Percentiles rank a stretch among this genome's conserved stretches.
Conservation (phyloP, 2,329 filamentous ascomycete genomes). For the Sporothrix protearum region DNA sequence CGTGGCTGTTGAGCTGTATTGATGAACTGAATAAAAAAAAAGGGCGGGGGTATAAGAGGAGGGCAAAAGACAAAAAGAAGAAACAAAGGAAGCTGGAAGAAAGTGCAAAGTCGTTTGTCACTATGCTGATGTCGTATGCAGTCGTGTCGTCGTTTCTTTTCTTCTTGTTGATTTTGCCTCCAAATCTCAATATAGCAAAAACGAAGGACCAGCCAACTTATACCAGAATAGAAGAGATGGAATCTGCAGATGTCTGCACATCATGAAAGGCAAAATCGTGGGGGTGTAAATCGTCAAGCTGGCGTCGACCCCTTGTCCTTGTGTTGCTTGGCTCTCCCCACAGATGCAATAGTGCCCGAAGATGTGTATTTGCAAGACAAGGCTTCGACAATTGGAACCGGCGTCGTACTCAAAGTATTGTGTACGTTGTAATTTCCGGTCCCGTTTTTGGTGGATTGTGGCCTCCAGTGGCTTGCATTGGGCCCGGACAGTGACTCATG, state of each 20-base stretch:
- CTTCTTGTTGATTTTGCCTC: not conserved
- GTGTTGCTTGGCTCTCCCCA: not conserved
- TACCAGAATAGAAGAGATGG: no score
- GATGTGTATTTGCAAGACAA: not conserved
- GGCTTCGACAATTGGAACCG: not conserved
- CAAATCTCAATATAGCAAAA: not conserved
- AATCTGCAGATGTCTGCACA: not conserved
- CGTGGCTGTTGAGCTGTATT: not conserved
- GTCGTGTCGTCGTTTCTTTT: not conserved
- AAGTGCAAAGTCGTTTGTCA: not conserved
- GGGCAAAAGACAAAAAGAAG: not conserved
- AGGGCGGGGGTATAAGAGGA: not conserved
- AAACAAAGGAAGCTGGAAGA: not conserved
- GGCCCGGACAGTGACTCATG: conserved; percentile 21
- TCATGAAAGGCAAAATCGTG: not conserved
- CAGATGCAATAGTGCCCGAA: conserved; percentile 9
- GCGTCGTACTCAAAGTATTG: not conserved
- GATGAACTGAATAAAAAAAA: not conserved
- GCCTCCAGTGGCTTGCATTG: not conserved
- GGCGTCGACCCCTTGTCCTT: not conserved
- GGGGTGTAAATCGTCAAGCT: not conserved
- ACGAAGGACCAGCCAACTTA: not conserved
- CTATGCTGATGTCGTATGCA: not conserved
- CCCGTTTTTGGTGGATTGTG: not conserved
- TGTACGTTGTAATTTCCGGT: not conserved